A percentile compares a stretch with the other conserved stretches of the same genome.
These are phyloP conservation scores for Plasmodium fragile DNA, from an alignment of 169 alveolate species.

Conservation along the genomic window DNA sequence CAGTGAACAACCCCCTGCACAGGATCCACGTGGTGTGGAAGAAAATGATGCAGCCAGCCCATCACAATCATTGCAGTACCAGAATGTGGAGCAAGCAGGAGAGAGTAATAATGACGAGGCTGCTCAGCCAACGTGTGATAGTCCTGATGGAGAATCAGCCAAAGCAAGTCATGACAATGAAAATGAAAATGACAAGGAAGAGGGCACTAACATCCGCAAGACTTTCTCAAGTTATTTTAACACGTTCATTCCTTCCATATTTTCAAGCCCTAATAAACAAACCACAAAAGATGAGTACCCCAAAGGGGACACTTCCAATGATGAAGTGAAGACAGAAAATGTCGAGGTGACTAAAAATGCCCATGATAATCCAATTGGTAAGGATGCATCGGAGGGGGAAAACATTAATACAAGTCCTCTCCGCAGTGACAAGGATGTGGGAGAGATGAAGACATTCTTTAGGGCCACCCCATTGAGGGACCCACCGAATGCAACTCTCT, in stretches of 20 bases:
- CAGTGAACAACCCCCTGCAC: background rate
- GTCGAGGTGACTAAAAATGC: background rate
- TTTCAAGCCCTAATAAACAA: slow-evolving; percentile 13
- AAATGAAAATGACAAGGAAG: background rate
- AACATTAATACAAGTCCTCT: background rate
- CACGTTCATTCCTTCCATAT: slow-evolving; percentile 24
- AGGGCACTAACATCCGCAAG: background rate
- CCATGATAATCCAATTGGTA: background rate
- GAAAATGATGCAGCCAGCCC: background rate
- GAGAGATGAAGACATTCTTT: background rate
- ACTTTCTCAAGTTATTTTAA: slow-evolving; percentile 16
- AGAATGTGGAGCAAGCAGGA: background rate
- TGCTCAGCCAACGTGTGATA: background rate
- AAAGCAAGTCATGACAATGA: background rate
- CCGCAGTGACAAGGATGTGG: background rate
- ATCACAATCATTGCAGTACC: background rate
- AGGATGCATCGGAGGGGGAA: background rate
- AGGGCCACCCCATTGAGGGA: background rate
- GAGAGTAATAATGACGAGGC: background rate
- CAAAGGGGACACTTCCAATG: background rate
- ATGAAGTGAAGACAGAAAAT: background rate
- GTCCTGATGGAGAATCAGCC: background rate
- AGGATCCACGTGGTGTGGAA: background rate
- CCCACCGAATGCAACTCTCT: background rate
- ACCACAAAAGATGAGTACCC: background rate